Conservation (phyloP, 2,329 filamentous ascomycete genomes). For the Fusarium tanahbumbuense region DNA sequence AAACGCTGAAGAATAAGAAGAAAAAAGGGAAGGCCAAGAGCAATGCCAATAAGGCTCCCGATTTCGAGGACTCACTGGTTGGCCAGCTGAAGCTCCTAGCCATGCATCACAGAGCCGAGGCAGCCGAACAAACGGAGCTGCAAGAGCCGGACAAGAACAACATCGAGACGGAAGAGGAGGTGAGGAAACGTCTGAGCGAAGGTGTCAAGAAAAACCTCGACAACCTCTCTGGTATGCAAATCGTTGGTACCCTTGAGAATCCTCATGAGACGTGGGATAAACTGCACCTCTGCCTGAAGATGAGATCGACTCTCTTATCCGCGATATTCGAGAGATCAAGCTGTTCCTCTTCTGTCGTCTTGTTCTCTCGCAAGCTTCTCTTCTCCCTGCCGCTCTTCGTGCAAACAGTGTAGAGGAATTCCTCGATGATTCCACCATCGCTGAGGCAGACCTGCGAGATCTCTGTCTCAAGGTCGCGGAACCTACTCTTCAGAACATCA, state of each 20-base stretch:
- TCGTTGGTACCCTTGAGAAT: slow-evolving; percentile 45
- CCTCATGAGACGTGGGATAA: slow-evolving; percentile 41
- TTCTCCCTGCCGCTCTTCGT: slow-evolving; percentile 44
- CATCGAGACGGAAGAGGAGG: slow-evolving; percentile 47
- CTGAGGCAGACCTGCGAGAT: slow-evolving; percentile 45
- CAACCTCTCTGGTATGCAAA: slow-evolving; percentile 28
- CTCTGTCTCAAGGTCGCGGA: slow-evolving; percentile 46
- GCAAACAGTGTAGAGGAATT: slow-evolving; percentile 44
- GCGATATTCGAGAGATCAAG: slow-evolving; percentile 47
- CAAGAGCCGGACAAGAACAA: slow-evolving; percentile 45
- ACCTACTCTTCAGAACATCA: slow-evolving; percentile 45
- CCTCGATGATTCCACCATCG: slow-evolving; percentile 40
- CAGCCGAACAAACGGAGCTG: neutral
- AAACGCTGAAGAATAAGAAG: slow-evolving; percentile 28
- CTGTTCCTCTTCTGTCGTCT: slow-evolving; percentile 46
- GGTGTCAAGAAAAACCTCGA: slow-evolving; percentile 46
- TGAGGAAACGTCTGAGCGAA: slow-evolving; percentile 43
- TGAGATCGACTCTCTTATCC: slow-evolving; percentile 42
- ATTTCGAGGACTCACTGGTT: neutral
- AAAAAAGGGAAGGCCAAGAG: slow-evolving; percentile 23
- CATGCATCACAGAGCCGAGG: slow-evolving; percentile 14
- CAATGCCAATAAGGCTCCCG: neutral
- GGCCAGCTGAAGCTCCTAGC: slow-evolving; percentile 36
- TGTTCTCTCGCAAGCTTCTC: slow-evolving; percentile 42
- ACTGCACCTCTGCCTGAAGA: slow-evolving; percentile 44